These are phyloP conservation scores for Nidula microcarpa DNA, from an alignment of 768 basidiomycete genomes.

Conservation along the genomic window DNA sequence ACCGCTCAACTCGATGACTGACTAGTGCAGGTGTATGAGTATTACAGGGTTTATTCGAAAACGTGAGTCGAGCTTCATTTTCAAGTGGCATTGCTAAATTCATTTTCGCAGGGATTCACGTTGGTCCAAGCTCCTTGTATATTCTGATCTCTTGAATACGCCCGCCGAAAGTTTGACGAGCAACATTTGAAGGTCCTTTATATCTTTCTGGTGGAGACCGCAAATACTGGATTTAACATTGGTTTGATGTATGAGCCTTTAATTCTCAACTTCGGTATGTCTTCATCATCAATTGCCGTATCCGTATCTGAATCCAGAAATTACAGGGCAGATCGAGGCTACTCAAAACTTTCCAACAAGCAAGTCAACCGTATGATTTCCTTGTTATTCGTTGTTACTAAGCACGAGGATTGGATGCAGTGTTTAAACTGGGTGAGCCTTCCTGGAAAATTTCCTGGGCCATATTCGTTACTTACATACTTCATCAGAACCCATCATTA, in stretches of 20 bases:
- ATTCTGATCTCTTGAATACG: background rate
- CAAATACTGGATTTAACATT: conserved; percentile 15
- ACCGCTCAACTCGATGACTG: background rate
- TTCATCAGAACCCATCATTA: conserved; percentile 10
- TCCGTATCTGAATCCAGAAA: too few species aligned
- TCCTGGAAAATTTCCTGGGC: too few species aligned
- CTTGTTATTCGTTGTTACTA: background rate
- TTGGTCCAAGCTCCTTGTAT: conserved; percentile 9
- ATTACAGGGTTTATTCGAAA: conserved; percentile 11
- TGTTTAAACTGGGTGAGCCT: too few species aligned
- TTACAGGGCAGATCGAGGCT: conserved; percentile 2
- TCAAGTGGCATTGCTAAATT: background rate
- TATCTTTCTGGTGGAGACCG: conserved; percentile 17
- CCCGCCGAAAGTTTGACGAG: background rate
- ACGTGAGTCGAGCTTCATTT: conserved; percentile 3
- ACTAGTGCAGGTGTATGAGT: conserved; percentile 9
- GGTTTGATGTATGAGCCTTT: conserved; percentile 18
- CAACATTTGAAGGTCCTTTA: conserved; percentile 13
- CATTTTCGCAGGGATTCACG: conserved; percentile 7
- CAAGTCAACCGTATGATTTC: background rate
- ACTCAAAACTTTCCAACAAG: conserved; percentile 5
- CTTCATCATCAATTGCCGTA: background rate
- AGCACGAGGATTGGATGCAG: background rate
- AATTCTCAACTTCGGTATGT: conserved; percentile 13
- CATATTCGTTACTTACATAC: too few species aligned